Base-by-base conservation (phyloP, 805 yeast genomes). In the Ogataea zsoltii region DNA sequence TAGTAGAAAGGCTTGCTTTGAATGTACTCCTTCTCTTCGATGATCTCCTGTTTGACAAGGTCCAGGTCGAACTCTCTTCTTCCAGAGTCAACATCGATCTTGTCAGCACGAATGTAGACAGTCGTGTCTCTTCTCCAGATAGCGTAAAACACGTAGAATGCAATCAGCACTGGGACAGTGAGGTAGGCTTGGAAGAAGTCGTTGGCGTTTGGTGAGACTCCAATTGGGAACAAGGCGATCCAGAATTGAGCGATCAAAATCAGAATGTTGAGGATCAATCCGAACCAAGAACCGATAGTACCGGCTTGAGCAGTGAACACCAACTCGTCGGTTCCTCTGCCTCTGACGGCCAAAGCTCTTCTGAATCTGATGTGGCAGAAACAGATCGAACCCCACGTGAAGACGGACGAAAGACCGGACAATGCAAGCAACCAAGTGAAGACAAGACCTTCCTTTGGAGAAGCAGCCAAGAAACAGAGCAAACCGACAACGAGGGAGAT, bases 161-260 rank as follows among this genome's bases (percentile, higher is more conserved):
- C 76, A 30, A 87, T 44, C 33, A 84, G 70, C 38, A 86, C 76
- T 15, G 88, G 87, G 46, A 75, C 72, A 11, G 88, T 79, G 55
- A 88, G 69, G 65, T 82, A 87, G 19, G 79, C 69, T 60, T 75
- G 69, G 72, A 88, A 88, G 74, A 88, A 88, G 36, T 56, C 66
- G 32, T 65, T 56, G 7, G 88, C 86, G 60, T 68, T 71, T 42
- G 85, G 79, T 9, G 65, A 37, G 6, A 48, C 70, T 12, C 80
- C 80, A 37, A 80, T 60, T 44, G 96, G 96, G 74, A 74, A 87
- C 33, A 85, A 68, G 6, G 94, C 91, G 47, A 83, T 74, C 88
- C 92, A 88, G 72, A 88, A 86, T 68, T 86, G 91, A 25, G 90
- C 88, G 45, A 78, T 69, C 48, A 89, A 70, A 50, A 88, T 82